Percentiles rank a stretch among this genome's conserved stretches.
These are phyloP conservation scores for Diaporthe ilicicola DNA, from an alignment of 2,329 filamentous ascomycete species.

Conservation along the genomic window DNA sequence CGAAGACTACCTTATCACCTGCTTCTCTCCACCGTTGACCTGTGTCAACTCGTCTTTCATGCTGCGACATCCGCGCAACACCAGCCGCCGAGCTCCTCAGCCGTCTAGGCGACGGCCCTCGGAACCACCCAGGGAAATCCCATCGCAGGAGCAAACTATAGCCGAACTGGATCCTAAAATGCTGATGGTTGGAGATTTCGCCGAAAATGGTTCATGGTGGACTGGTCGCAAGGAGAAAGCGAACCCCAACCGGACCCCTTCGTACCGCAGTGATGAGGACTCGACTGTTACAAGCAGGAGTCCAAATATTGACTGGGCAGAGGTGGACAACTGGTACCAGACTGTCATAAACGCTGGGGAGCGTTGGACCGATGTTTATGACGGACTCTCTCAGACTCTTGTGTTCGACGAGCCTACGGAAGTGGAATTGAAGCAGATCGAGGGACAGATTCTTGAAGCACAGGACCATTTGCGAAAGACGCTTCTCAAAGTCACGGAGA, in stretches of 20 bases:
- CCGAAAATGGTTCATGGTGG: constrained; percentile 87
- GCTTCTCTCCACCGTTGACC: constrained; percentile 71
- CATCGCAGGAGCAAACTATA: constrained; percentile 51
- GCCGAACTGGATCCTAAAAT: constrained; percentile 79
- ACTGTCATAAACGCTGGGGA: constrained; percentile 72
- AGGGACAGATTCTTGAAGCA: constrained; percentile 60
- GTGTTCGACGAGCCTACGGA: constrained; percentile 42
- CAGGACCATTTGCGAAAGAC: constrained; percentile 74
- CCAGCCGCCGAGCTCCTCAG: constrained; percentile 40
- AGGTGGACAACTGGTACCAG: constrained; percentile 79
- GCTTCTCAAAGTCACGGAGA: constrained; percentile 81
- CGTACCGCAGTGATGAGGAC: constrained; percentile 44
- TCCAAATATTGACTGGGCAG: constrained; percentile 78
- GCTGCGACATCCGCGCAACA: constrained; percentile 29
- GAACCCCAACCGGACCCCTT: constrained; percentile 43
- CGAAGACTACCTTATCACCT: constrained; percentile 78
- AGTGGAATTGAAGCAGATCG: constrained; percentile 52
- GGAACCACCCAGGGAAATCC: constrained; percentile 45
- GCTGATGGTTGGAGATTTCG: constrained; percentile 76
- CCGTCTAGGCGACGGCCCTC: constrained; percentile 41
- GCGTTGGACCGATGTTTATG: constrained; percentile 70
- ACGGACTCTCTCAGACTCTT: constrained; percentile 51
- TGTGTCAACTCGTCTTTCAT: constrained; percentile 82
- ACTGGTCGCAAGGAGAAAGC: constrained; percentile 64
- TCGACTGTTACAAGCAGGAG: constrained; percentile 65